Conservation (phyloP, 495 filamentous ascomycete genomes). For the Darksidea phi region DNA sequence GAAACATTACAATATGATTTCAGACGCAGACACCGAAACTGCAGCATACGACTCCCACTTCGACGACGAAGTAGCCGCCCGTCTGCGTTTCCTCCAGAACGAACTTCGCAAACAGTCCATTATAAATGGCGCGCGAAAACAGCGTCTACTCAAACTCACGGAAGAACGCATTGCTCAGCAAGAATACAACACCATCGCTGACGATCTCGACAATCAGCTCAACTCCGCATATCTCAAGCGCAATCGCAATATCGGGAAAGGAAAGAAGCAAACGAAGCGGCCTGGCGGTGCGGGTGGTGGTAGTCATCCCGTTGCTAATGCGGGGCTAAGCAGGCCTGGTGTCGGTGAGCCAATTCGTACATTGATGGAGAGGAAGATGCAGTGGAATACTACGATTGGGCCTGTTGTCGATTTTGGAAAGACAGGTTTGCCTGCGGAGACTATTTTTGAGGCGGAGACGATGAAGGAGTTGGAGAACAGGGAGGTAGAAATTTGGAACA, state of each 20-base stretch:
- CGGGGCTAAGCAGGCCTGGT: conserved; percentile 66
- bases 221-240: conserved; percentile 94
- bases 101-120: conserved; percentile 78
- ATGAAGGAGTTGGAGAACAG: conserved; percentile 62
- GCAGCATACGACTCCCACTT: conserved; percentile 81
- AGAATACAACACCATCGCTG: conserved; percentile 93
- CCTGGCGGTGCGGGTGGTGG: conserved; percentile 62
- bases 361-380: conserved; percentile 80
- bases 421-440: conserved; percentile 57
- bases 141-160: conserved; percentile 77
- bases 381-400: conserved; percentile 85
- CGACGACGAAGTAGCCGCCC: conserved; percentile 92
- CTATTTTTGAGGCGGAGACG: conserved; percentile 62
- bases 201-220: conserved; percentile 94
- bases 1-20: conserved; percentile 86
- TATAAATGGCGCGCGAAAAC: conserved; percentile 84
- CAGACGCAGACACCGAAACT: conserved; percentile 59
- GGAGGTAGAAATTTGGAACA: conserved; percentile 59
- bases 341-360: conserved; percentile 88
- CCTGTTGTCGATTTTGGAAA: conserved; percentile 79
- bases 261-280: conserved; percentile 82
- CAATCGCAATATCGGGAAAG: conserved; percentile 89
- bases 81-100: conserved; percentile 77
- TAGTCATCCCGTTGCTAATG: conserved; percentile 50
- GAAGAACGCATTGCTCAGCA: conserved; percentile 91